Base-by-base conservation (phyloP, 2,329 filamentous ascomycete species). In the Thielaviopsis punctulata region DNA sequence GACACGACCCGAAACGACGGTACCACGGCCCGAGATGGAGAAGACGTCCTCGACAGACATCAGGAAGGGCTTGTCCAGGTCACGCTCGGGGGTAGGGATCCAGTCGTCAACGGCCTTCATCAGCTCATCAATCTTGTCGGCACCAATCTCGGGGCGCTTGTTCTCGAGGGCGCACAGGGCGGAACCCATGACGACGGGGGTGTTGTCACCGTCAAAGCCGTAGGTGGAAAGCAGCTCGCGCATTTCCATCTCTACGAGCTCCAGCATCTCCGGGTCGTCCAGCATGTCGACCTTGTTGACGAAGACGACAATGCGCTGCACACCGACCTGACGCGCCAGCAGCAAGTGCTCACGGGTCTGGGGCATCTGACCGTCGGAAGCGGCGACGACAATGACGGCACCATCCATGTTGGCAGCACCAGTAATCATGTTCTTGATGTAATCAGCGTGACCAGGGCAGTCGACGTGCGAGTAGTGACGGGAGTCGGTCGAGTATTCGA, bases 341-440 rank as follows among this genome's bases (percentile, higher is more conserved):
- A 98, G 80, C 71, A 98, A 77, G 75, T 98, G 92, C 75, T 98
- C 92, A 71, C 92, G 80, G 60, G 92, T 98, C 79, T 98, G 93
- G 63, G 92, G 92, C 92, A 98, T 98, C 75, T 98, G 93, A 66
- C 92, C 92, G 67, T 98, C 92, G 36, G 88, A 95, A 61, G 92
- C 92, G 61, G 93, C 93, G 62, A 98, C 93, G 60, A 98, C 92
- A 63, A 98, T 95, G 66, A 98, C 90, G 63, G 92, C 90, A 63
- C 92, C 92, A 63, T 98, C 92, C 92, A 98, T 98, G 76, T 88
- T 94, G 63, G 93, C 90, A 58, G 92, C 89, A 81, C 92, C 92
- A 60, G 92, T 98, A 69, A 98, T 98, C 92, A 98, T 98, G 83
- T 98, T 98, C 81, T 98, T 98, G 76, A 98, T 96, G 78, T 98